Base-by-base conservation (phyloP, 2,329 filamentous ascomycete genomes). In the Fusarium sp. region DNA sequence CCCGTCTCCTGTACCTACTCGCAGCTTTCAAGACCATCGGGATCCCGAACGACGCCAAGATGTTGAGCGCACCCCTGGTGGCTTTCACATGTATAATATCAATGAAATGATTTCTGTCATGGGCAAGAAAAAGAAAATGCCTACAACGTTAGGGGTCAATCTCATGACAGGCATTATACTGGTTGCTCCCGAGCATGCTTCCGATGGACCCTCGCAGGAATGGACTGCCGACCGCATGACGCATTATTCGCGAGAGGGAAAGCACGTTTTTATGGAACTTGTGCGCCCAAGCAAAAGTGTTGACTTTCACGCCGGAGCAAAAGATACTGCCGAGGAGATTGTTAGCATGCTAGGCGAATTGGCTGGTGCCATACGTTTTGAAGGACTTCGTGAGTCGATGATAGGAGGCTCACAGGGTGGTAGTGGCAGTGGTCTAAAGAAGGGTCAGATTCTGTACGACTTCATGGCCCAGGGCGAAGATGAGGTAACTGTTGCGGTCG, bases 41-140 rank as follows among this genome's bases (percentile, higher is more conserved):
- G 64, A 67, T 30, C 64, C 64, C 21, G 55, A 67, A 24, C 58
- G 64, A 20, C 64, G 64, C 30, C 32, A 83, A 42, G 65, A 68
- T 57, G 55, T 83, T 17, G 81, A 81, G 36, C 77, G 77, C 28
- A 89, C 90, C 3, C 92, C 92, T 7, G 92, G 92, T 19, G 93
- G 92, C 3, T 98, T 94, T 75, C 94, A 96, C 75, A 85, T 98
- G 78, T 98, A 97, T 80, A 97, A 97, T 73, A 94, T 98, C 73
- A 97, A 94, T 76, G 95, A 98, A 80, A 97, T 97, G 91, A 88
- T 97, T 6, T 95, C 94, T n/a, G 89, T 96, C 43, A 94, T 97
- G 88, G 95, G 95, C 56, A 97, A 97, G 82, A 91, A 92, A 74
- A 97, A 97, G 83, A 98, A 98, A 82, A 96, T 97, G 92, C 94